Percentiles rank a stretch among this genome's conserved stretches.
These are phyloP conservation scores for Leccinellum luteum DNA, from an alignment of 768 basidiomycete genomes.

Conservation along the genomic window DNA sequence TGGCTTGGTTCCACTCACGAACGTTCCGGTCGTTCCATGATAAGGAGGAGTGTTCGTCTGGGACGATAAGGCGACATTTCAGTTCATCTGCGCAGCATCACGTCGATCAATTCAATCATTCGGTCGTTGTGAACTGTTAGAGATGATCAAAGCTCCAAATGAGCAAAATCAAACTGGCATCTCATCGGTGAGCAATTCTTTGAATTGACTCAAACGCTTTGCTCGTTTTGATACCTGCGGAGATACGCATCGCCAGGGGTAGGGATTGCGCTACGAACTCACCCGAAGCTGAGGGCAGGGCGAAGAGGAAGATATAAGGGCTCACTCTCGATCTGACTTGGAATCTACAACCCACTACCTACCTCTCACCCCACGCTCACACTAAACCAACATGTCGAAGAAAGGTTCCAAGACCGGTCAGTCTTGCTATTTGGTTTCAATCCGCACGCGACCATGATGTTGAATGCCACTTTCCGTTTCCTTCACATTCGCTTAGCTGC, in stretches of 20 bases:
- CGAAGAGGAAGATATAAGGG: constrained; percentile 22
- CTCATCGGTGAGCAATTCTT: constrained; percentile 6
- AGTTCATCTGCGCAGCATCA: constrained; percentile 18
- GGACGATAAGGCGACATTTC: constrained; percentile 16
- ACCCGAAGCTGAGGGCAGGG: constrained; percentile 32
- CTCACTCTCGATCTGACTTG: not conserved
- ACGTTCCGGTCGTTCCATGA: constrained; percentile 9
- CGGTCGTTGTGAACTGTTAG: not conserved
- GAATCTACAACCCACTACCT: not conserved
- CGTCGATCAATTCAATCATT: constrained; percentile 6
- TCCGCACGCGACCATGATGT: not conserved
- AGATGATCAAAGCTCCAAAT: constrained; percentile 5
- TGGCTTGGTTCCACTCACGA: not conserved
- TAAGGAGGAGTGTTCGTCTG: constrained; percentile 22
- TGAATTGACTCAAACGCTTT: not conserved
- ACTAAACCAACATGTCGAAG: constrained; percentile 24
- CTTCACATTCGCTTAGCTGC: constrained; percentile 6
- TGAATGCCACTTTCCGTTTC: constrained; percentile 12
- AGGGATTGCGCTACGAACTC: constrained; percentile 13
- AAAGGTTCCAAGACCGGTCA: constrained; percentile 23
- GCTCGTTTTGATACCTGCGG: constrained; percentile 5
- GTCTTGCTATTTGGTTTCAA: constrained; percentile 18
- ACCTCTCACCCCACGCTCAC: not conserved
- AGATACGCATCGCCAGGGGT: constrained; percentile 1
- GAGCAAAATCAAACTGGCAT: constrained; percentile 3